Evolutionary conservation across 2,329 filamentous ascomycete genomes (phyloP), one percentile per base, ranked within the genome.

Genomic region (Fusarium armeniacum): DNA sequence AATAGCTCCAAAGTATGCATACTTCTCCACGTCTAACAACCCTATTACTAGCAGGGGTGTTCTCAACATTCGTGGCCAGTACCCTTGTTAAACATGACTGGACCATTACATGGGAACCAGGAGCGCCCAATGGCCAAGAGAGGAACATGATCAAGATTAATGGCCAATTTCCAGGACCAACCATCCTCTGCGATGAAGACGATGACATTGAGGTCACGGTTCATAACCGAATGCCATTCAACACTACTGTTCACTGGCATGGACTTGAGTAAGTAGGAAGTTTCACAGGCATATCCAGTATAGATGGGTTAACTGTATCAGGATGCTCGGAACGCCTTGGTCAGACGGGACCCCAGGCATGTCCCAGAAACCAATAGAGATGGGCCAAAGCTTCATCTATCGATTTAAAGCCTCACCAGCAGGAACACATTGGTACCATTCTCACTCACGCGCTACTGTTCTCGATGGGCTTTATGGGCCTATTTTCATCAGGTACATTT

Each of bases 111-210:
- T 58, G 55, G 55, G 55, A 58, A 6, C 38, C 38, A 6, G 55
- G 55, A 35, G 55, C 55, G 33, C 56, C 56, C n/a, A 58, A 58
- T 16, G 55, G 55, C 7, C 55, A 58, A 30, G 55, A 58, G 38
- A 28, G 55, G 18, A 47, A 58, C 6, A 58, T 58, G 46, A 58
- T 58, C 38, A 58, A 58, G 24, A 58, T 58, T 22, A 58, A 58
- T 45, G 30, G 40, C 15, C 55, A 58, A 35, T 58, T 58, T 18
- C 55, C 55, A 7, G 55, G 46, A 16, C 55, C 55, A 10, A 24
- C 30, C 7, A 35, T 58, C 45, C 12, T 58, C 7, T 58, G 46
- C n/a, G 46, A 58, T 15, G 55, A 58, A 38, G 55, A 58, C 22
- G 55, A 58, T 24, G 46, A 58, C 32, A 51, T 52, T 6, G 36